Conservation (phyloP, 768 basidiomycete genomes). For the Pluteus cervinus region DNA sequence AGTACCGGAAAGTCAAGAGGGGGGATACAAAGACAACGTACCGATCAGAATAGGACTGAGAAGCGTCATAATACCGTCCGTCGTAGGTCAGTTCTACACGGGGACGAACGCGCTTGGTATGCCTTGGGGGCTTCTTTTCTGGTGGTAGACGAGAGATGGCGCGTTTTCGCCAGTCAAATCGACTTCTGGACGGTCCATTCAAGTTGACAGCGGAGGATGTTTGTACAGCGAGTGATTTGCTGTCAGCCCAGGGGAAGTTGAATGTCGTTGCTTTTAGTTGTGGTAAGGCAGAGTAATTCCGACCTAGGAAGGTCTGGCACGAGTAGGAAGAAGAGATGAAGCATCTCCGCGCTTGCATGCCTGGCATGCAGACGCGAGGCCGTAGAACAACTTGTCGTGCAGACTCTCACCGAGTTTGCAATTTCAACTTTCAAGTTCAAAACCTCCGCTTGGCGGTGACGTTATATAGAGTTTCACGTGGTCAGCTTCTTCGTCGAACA, state of each 20-base stretch:
- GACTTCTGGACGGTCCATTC: conserved; percentile 13
- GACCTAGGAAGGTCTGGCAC: conserved; percentile 4
- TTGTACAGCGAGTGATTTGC: too few relatives aligned
- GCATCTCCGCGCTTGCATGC: too few relatives aligned
- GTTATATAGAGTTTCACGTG: too few relatives aligned
- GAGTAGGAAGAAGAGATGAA: conserved; percentile 6
- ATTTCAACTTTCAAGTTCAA: too few relatives aligned
- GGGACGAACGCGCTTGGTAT: conserved; percentile 33
- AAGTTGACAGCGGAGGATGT: too few relatives aligned
- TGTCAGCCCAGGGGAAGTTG: too few relatives aligned
- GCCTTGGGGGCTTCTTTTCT: conserved; percentile 11
- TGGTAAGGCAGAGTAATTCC: neutral
- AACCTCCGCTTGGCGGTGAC: too few relatives aligned
- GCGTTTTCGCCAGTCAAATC: conserved; percentile 61
- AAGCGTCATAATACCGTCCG: conserved; percentile 42
- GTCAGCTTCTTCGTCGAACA: too few relatives aligned
- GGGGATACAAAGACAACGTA: conserved; percentile 18
- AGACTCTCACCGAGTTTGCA: too few relatives aligned
- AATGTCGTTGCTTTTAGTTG: too few relatives aligned
- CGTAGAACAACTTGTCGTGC: too few relatives aligned
- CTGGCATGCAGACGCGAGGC: too few relatives aligned
- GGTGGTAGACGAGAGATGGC: conserved; percentile 38
- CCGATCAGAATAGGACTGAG: conserved; percentile 51
- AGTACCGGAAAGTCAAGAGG: conserved; percentile 2
- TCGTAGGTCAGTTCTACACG: conserved; percentile 23